Base-by-base conservation (phyloP, 352 stramenopile species). In the Phytopythium chamaehyphon region DNA sequence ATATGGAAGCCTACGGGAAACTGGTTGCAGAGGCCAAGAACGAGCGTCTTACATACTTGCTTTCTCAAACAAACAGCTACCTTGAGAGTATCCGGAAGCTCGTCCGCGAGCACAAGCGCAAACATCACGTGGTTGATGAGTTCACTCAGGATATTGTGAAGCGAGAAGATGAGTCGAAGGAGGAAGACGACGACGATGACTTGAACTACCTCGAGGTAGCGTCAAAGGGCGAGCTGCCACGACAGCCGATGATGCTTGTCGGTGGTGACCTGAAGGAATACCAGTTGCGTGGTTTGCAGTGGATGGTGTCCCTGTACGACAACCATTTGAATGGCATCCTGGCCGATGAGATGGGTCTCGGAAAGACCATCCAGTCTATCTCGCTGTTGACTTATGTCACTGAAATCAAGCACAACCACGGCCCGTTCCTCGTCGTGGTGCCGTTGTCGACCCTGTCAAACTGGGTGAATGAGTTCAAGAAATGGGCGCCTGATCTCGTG, bases 261-360 rank as follows among this genome's bases (percentile, higher is more conserved):
- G 95, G 95, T 62, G 96, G 96, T 6, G 86, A 92, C 45, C 63
- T 99, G 51, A 98, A 98, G 53, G 84, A 97, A 47, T 99, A 99
- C 64, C 97, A 99, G 71, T 53, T 99, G 40, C 95, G 98, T 51
- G 96, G 96, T 18, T 69, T 99, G 40, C 98, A 99, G 70, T 99
- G 97, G 97, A 98, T 99, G 95, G 97, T 99, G 40, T 95, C 96
- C 31, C 77, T 99, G 24, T 97, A 98, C 47, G 87, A 99, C 60
- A 98, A 98, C 61, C 94, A 97, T 43, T 69, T 99, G 43, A 99
- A 99, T 72, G 97, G 97, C 24, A 99, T 99, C 58, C 66, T 99
- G 36, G 97, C 97, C 0, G 97, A 99, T 77, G 96, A 98, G 64
- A 98, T 98, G 94, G 90, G 93, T 47, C 64, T 95, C 7, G 84